Conservation (phyloP, 805 yeast species). For the Torulaspora indica region DNA sequence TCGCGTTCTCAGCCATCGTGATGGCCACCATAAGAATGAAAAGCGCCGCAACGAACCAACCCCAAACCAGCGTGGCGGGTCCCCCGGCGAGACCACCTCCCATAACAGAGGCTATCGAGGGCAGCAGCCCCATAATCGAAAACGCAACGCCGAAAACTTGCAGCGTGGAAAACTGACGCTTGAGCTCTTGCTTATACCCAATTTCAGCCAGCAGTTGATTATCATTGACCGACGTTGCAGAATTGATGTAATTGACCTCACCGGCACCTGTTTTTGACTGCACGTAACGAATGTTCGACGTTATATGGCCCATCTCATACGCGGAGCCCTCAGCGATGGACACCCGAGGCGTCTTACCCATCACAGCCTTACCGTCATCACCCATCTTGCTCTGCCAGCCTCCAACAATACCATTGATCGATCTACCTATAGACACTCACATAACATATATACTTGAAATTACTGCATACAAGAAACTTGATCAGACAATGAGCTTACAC, state of each 20-base stretch:
- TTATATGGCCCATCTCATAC: constrained; percentile 9
- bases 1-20: constrained; percentile 61
- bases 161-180: constrained; percentile 53
- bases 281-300: constrained; percentile 16
- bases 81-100: constrained; percentile 56
- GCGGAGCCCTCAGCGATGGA: constrained; percentile 13
- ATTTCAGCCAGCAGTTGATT: constrained; percentile 37
- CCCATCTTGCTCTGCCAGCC: constrained; percentile 1
- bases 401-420: neutral
- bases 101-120: constrained; percentile 56
- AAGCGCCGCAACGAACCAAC: constrained; percentile 55
- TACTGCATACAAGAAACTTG: neutral
- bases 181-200: constrained; percentile 67
- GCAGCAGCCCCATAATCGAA: constrained; percentile 66
- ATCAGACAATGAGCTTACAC: no score
- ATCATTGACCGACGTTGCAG: constrained; percentile 21
- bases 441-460: neutral
- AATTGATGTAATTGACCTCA: constrained; percentile 25
- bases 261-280: constrained; percentile 25
- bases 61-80: constrained; percentile 60
- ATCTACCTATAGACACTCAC: neutral
- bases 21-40: constrained; percentile 57
- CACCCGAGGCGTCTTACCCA: constrained; percentile 1
- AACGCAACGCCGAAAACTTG: constrained; percentile 70
- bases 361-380: constrained; percentile 2